Evolutionary conservation across 2,329 filamentous ascomycete species (phyloP).

Genomic region (Aciculosporium take): DNA sequence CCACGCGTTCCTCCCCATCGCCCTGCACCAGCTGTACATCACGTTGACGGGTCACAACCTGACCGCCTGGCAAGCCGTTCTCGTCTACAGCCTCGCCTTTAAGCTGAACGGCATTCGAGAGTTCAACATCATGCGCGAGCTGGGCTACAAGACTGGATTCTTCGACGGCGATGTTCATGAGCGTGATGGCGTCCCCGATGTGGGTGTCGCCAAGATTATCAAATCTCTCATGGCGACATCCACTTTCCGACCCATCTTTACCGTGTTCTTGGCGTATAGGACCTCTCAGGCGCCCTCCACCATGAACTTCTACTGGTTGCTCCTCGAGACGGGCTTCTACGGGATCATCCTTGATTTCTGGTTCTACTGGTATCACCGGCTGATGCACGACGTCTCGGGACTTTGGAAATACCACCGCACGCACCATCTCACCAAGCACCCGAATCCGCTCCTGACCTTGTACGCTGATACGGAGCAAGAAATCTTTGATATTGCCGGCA

Average conservation of each 20-base stretch:
- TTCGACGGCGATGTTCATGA: constrained; percentile 6
- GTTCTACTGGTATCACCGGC: constrained; percentile 8
- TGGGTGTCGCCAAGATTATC: constrained; percentile 2
- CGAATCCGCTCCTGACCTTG: constrained; percentile 3
- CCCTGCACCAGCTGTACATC: constrained; percentile 3
- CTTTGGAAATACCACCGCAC: constrained; percentile 7
- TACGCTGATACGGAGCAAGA: constrained; percentile 6
- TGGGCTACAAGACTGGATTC: constrained; percentile 4
- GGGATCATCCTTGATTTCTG: constrained; percentile 5
- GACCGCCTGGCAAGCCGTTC: constrained; percentile 4
- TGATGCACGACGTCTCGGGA: constrained; percentile 4
- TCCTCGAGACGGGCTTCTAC: constrained; percentile 3
- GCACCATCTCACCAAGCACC: constrained; percentile 6
- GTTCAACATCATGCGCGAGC: constrained; percentile 1
- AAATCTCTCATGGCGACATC: constrained; percentile 3
- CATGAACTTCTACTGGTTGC: background rate
- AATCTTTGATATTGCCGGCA: constrained; percentile 4
- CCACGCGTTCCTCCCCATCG: constrained; percentile 5
- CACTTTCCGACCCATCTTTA: constrained; percentile 3
- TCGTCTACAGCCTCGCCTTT: constrained; percentile 4
- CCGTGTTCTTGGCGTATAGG: constrained; percentile 2
- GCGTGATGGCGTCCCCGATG: constrained; percentile 5
- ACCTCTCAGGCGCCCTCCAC: background rate
- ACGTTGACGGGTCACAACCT: constrained; percentile 5
- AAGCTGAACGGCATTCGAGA: constrained; percentile 6